Evolutionary conservation across 1,139 yeast genomes (phyloP).

Genomic region (Schwanniomyces etchellsii): DNA sequence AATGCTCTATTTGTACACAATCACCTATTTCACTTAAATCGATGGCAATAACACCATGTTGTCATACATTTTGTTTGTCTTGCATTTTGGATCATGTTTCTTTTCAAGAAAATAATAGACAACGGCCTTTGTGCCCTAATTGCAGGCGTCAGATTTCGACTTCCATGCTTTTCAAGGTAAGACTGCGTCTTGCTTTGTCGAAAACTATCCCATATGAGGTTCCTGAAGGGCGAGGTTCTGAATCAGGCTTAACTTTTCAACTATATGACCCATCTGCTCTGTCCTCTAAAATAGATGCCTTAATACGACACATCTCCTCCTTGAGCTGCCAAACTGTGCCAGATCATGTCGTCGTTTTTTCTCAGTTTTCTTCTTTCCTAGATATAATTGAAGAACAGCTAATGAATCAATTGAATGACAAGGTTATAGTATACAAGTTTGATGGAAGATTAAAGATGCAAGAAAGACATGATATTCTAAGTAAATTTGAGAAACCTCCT

Average conservation of each 20-base stretch:
- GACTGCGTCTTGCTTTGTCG: no score
- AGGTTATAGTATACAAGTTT: conserved; percentile 53
- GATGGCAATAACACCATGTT: conserved; percentile 69
- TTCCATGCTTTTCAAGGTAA: conserved; percentile 36
- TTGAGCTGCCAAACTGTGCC: conserved; percentile 51
- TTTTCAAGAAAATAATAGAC: conserved; percentile 28
- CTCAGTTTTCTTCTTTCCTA: conserved; percentile 82
- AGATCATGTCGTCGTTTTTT: conserved; percentile 80
- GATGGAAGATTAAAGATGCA: conserved; percentile 75
- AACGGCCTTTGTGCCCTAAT: conserved; percentile 50
- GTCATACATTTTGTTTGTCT: conserved; percentile 70
- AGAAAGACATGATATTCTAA: conserved; percentile 60
- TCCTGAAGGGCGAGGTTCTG: not conserved
- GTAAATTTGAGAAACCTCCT: conserved; percentile 40
- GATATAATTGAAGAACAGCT: conserved; percentile 71
- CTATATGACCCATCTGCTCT: conserved; percentile 38
- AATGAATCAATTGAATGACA: conserved; percentile 25
- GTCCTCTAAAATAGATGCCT: conserved; percentile 73
- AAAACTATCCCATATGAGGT: no score
- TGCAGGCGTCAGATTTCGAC: conserved; percentile 45
- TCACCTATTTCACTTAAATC: conserved; percentile 53
- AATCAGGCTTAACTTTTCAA: not conserved
- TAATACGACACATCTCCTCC: conserved; percentile 52
- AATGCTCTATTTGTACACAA: conserved; percentile 81
- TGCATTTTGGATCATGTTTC: conserved; percentile 72